Evolutionary conservation across 179 eudicot species (phyloP).

Genomic region (Sideroxylon spinosum): DNA sequence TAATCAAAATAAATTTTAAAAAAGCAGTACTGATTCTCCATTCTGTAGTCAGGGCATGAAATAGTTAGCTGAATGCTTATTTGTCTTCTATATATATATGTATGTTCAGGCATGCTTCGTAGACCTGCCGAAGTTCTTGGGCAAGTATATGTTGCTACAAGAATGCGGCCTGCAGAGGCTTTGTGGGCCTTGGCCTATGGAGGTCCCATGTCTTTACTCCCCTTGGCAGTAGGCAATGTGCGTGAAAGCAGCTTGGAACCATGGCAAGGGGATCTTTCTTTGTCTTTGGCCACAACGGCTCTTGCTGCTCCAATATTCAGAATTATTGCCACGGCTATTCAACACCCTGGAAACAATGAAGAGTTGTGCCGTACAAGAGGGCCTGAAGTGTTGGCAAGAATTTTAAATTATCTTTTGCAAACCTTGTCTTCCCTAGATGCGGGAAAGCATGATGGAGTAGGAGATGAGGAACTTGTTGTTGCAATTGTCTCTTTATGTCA

Average conservation of each 20-base stretch:
- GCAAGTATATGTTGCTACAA: conserved; percentile 92
- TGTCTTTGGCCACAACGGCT: conserved; percentile 60
- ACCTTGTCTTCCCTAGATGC: conserved; percentile 64
- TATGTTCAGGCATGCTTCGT: conserved; percentile 58
- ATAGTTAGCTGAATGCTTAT: too few species aligned
- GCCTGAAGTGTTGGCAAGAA: conserved; percentile 84
- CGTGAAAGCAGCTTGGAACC: conserved; percentile 75
- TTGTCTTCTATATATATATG: neutral
- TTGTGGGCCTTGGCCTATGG: conserved; percentile 96
- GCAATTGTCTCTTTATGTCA: conserved; percentile 90
- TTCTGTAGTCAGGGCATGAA: too few species aligned
- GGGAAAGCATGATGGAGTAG: conserved; percentile 65
- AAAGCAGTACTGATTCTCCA: too few species aligned
- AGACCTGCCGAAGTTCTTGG: conserved; percentile 99
- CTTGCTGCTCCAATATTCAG: conserved; percentile 98
- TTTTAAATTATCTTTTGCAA: conserved; percentile 70
- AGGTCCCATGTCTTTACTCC: conserved; percentile 93
- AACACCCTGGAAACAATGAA: conserved; percentile 87
- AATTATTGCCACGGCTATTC: conserved; percentile 81
- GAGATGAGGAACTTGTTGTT: conserved; percentile 92
- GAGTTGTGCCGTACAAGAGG: conserved; percentile 76
- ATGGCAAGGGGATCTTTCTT: conserved; percentile 49
- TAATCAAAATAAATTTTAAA: too few species aligned
- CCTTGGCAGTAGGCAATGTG: conserved; percentile 70
- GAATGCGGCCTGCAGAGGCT: conserved; percentile 89